Base-by-base conservation (phyloP, 1,284 basidiomycete genomes). In the Ganoderma leucocontextum region DNA sequence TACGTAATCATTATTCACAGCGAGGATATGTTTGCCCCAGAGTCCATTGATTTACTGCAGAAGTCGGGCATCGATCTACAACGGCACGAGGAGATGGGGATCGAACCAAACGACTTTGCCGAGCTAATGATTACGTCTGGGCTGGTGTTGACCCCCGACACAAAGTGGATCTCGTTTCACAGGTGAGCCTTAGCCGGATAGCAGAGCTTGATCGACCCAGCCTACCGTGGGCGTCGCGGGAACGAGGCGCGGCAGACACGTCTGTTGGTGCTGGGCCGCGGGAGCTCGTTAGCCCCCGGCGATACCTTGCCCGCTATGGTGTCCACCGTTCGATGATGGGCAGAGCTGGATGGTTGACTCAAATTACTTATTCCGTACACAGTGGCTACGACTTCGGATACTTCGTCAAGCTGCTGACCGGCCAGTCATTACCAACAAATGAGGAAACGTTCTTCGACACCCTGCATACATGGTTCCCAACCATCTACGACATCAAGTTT, bases 381-480 rank as follows among this genome's bases (percentile, higher is more conserved):
- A 98, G 97, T 79, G 98, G 97, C 39, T 99, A 99, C 82, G 97
- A 99, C 81, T 99, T 99, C 83, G 97, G 98, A 25, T 99, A 99
- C 80, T 93, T 99, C 75, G 91, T 99, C 80, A 98, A 98, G 80
- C 88, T 99, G 62, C 88, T 99, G 61, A 98, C 97, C 0, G 93
- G 90, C 73, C 86, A 92, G 76, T 94, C 95, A 55, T 82, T 99
- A 70, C 98, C 98, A 2, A 89, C 92, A 36, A 91, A 91, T 33
- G 98, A 99, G 82, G 91, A 94, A 72, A 89, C 90, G 22, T 99
- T 99, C 82, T 98, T 99, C 79, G 89, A 95, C 62, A 87, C 94
- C 61, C 87, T 99, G 36, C 88, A 86, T 72, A 91, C 91, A 74
- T 99, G 97, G 97, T 99, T 99, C 82, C 97, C 97, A 0, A 93